Conservation (phyloP, 1,284 basidiomycete species). For the Tetrapyrgos nigripes region DNA sequence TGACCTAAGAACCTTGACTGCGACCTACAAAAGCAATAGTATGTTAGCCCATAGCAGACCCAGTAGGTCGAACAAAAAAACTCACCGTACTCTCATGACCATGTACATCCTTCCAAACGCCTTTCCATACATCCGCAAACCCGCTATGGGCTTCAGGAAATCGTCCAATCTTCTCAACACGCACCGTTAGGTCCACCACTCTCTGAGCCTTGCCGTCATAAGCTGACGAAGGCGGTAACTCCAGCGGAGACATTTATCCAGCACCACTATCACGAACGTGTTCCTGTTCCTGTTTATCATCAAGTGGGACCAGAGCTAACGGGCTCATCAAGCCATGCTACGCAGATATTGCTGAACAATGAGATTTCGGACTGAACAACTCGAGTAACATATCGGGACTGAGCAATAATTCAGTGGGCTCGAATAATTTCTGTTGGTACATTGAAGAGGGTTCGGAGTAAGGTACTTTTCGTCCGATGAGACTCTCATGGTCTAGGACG, state of each 20-base stretch:
- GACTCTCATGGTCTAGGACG: conserved; percentile 44
- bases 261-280: background rate
- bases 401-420: conserved; percentile 27
- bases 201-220: background rate
- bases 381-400: conserved; percentile 38
- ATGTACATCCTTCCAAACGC: conserved; percentile 33
- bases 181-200: conserved; percentile 42
- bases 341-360: background rate
- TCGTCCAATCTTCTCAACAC: conserved; percentile 35
- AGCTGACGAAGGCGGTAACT: conserved; percentile 17
- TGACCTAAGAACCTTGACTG: conserved; percentile 49
- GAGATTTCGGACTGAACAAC: conserved; percentile 22
- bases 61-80: background rate
- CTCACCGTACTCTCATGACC: conserved; percentile 21
- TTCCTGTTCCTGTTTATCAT: no score
- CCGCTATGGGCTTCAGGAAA: conserved; percentile 49
- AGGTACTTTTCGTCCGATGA: conserved; percentile 42
- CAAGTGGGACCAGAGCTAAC: background rate
- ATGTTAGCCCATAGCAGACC: background rate
- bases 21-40: conserved; percentile 35
- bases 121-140: conserved; percentile 52
- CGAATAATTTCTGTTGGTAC: conserved; percentile 28
- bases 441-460: conserved; percentile 44
- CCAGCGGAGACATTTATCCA: conserved; percentile 5
- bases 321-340: conserved; percentile 14